Evolutionary conservation across 345 rosid species (phyloP).

Genomic region (Corymbia maculata): DNA sequence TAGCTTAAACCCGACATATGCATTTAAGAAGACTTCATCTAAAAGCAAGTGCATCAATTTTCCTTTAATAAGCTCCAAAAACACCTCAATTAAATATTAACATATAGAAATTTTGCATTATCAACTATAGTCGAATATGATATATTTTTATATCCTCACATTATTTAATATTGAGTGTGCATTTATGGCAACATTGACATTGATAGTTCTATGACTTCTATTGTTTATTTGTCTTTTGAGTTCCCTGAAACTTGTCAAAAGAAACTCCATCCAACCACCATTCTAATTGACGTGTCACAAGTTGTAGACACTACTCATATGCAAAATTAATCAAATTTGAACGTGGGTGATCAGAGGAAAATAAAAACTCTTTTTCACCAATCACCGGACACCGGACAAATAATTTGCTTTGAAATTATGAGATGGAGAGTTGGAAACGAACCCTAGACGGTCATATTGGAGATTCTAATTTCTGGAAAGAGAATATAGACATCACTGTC

Average conservation of each 20-base stretch:
- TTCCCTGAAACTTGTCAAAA: neutral
- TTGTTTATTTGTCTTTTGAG: neutral
- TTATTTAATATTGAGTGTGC: neutral
- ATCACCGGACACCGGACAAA: neutral
- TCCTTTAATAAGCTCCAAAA: neutral
- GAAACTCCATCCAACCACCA: neutral
- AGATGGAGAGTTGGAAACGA: neutral
- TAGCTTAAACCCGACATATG: neutral
- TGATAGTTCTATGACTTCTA: neutral
- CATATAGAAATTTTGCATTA: neutral
- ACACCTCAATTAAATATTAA: neutral
- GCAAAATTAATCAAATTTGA: neutral
- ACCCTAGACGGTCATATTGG: neutral
- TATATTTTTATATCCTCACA: neutral
- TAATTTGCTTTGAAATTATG: neutral
- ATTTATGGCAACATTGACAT: neutral
- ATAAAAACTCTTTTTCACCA: neutral
- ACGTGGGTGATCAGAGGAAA: neutral
- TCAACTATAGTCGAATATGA: neutral
- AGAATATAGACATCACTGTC: neutral
- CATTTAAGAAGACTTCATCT: neutral
- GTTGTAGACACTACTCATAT: neutral
- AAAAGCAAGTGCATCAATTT: neutral
- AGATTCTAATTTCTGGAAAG: neutral
- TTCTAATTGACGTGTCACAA: neutral